phyloP scores from a whole-genome alignment of 2,329 filamentous ascomycete species.

The Stachybotrys elegans region DNA sequence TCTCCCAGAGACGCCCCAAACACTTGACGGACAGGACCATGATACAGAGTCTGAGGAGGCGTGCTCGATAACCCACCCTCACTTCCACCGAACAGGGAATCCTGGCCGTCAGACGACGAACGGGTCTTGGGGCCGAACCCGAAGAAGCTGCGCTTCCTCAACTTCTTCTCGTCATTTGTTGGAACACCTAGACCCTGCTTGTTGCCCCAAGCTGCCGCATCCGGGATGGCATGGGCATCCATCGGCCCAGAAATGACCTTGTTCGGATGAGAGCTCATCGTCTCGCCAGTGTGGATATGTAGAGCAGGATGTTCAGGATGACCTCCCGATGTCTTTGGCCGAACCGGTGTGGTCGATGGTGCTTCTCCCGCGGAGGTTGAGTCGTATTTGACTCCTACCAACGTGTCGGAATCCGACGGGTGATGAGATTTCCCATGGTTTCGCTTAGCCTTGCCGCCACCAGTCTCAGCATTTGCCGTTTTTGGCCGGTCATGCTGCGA shows the following conservation, averaged over 20 bases:
- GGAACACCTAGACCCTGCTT: constrained; percentile 51
- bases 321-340: constrained; percentile 30
- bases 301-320: constrained; percentile 26
- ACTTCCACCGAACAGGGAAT: constrained; percentile 48
- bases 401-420: constrained; percentile 34
- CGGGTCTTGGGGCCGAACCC: constrained; percentile 60
- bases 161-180: constrained; percentile 68
- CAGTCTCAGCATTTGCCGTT: constrained; percentile 25
- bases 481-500: constrained; percentile 34
- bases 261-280: constrained; percentile 32
- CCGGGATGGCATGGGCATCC: constrained; percentile 78
- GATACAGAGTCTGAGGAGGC: constrained; percentile 34
- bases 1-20: constrained; percentile 85
- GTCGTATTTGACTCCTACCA: constrained; percentile 57
- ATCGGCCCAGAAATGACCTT: constrained; percentile 75
- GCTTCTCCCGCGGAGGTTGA: constrained; percentile 46
- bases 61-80: constrained; percentile 40
- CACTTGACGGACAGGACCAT: constrained; percentile 59
- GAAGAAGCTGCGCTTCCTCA: constrained; percentile 74
- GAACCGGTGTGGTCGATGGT: constrained; percentile 37
- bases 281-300: constrained; percentile 26
- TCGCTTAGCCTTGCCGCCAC: constrained; percentile 23
- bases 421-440: constrained; percentile 25
- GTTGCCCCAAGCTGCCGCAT: constrained; percentile 81
- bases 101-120: constrained; percentile 53